Evolutionary conservation across 1,284 basidiomycete genomes (phyloP).

Genomic region (Trichosporon sp.): DNA sequence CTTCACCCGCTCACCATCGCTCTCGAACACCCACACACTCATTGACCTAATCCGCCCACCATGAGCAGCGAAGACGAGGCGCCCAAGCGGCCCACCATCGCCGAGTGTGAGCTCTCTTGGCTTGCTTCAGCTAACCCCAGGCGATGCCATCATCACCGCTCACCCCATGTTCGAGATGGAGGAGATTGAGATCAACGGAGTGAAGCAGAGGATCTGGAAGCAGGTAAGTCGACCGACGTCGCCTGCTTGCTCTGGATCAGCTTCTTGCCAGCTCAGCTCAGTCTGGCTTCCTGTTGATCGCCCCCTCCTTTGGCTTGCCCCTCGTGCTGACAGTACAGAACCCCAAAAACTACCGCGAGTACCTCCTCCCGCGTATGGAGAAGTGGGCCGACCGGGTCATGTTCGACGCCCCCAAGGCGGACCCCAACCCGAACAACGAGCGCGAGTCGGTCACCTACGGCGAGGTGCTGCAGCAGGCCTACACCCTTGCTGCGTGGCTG

Average conservation of each 20-base stretch:
- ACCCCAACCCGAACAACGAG: not conserved
- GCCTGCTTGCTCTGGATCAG: too few species aligned
- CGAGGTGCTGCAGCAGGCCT: slow-evolving; percentile 22
- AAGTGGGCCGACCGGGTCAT: slow-evolving; percentile 27
- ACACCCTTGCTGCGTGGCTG: slow-evolving; percentile 33
- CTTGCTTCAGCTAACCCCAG: not conserved
- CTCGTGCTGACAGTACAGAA: slow-evolving; percentile 19
- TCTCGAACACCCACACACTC: not conserved
- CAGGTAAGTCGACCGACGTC: too few species aligned
- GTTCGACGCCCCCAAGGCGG: slow-evolving; percentile 27
- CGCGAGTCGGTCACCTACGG: slow-evolving; percentile 27
- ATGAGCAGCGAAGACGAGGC: not conserved
- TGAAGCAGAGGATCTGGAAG: slow-evolving; percentile 31
- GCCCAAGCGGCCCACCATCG: not conserved
- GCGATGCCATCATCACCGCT: slow-evolving; percentile 32
- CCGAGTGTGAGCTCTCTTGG: not conserved
- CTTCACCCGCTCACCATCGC: not conserved
- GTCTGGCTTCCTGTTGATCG: too few species aligned
- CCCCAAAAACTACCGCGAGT: slow-evolving; percentile 31
- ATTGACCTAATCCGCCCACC: too few species aligned
- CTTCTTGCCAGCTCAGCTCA: too few species aligned
- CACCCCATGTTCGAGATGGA: slow-evolving; percentile 38
- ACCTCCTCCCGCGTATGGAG: slow-evolving; percentile 23
- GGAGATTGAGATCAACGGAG: slow-evolving; percentile 24
- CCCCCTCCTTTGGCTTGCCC: too few species aligned